Conservation (phyloP, 2,329 filamentous ascomycete species). For the Nemania sp. region DNA sequence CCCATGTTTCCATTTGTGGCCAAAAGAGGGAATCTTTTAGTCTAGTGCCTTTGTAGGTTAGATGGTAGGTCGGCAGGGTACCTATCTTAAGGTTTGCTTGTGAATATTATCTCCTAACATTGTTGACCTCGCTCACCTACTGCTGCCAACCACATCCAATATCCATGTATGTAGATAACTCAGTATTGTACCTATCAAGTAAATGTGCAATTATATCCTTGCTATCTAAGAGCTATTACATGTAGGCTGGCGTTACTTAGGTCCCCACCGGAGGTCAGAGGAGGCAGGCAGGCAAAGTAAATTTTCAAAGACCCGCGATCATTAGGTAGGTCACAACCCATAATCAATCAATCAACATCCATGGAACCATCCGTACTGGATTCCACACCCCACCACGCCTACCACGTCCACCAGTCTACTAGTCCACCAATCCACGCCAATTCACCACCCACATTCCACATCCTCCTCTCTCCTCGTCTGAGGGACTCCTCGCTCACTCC, state of each 20-base stretch:
- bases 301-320: slow-evolving; percentile 30
- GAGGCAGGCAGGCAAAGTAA: slow-evolving; percentile 27
- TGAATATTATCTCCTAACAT: no score
- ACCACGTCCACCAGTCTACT: background rate
- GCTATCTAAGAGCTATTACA: background rate
- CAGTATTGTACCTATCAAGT: background rate
- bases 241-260: background rate
- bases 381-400: background rate
- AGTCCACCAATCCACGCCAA: background rate
- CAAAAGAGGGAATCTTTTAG: slow-evolving; percentile 1
- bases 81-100: no score
- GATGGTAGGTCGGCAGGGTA: no score
- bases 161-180: no score
- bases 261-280: slow-evolving; percentile 3
- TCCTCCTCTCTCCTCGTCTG: background rate
- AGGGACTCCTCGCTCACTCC: background rate
- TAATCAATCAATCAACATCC: slow-evolving; percentile 4
- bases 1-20: slow-evolving; percentile 2
- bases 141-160: no score
- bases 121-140: no score
- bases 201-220: background rate
- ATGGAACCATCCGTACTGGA: slow-evolving; percentile 13
- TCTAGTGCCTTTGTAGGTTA: no score
- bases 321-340: background rate
- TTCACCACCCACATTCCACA: background rate